Base-by-base conservation (phyloP, 2,329 filamentous ascomycete species). In the Alternaria dauci region DNA sequence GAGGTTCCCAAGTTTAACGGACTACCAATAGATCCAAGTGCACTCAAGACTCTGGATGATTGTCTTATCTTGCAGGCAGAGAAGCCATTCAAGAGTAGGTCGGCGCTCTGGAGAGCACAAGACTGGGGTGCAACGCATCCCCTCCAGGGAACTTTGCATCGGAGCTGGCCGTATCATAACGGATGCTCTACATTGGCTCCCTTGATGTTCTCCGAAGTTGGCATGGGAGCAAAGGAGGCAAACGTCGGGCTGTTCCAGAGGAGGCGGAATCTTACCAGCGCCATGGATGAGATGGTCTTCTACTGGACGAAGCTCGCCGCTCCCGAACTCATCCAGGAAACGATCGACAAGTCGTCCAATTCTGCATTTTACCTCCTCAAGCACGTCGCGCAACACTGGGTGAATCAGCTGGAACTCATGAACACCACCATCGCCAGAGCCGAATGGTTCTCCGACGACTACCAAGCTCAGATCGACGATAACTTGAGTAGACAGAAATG, bases 381-480 rank as follows among this genome's bases (percentile, higher is more conserved):
- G 23, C 46, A 51, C 20, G 46, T 51, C 2, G 54, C 54, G 0
- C 54, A 57, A 7, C 54, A 57, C 18, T 57, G 54, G 54, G 54
- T 57, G 4, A 57, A 57, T 3, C 54, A 57, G 9, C 54, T 57
- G 8, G 54, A 57, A 20, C 44, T 57, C 0, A 57, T 51, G 23
- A 57, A 57, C 14, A 57, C 54, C 3, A 57, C 54, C 6, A 51
- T 57, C 3, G 44, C 46, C 8, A 50, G 36, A 30, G 54, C 18
- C 5, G 26, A 70, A 52, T 70, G 61, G 61, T 66, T 71, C 36
- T 56, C 62, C 0, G 66, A 69, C 28, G 66, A 69, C 34, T 66
- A 69, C 18, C 58, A 67, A 53, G 65, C 63, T 1, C 44, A 59
- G 1, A 52, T 64, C 3, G 59, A 65, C 7, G 55, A 62, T 43